Evolutionary conservation across 208 protist genomes (phyloP).

Genomic region (Trypanosoma lewisi): DNA sequence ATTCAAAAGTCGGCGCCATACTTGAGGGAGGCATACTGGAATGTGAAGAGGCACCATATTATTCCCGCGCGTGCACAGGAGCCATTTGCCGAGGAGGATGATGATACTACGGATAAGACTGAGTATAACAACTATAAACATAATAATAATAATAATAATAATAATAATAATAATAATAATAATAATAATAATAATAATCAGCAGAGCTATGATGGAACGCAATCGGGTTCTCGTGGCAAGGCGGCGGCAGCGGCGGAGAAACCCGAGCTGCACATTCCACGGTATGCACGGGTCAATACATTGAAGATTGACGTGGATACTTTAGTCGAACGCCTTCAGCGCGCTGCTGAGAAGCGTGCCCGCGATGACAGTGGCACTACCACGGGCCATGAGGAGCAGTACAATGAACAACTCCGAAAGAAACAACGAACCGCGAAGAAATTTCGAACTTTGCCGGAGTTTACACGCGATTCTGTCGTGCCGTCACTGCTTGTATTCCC

Average conservation of each 20-base stretch:
- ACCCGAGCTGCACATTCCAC: conserved; percentile 38
- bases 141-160: not conserved
- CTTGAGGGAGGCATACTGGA: conserved; percentile 78
- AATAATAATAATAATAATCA: not conserved
- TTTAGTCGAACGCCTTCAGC: conserved; percentile 61
- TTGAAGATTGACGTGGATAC: conserved; percentile 71
- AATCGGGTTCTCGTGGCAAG: not conserved
- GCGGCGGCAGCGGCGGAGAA: not conserved
- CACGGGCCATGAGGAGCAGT: not conserved
- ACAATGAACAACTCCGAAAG: not conserved
- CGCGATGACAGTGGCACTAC: conserved; percentile 14
- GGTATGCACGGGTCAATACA: conserved; percentile 89
- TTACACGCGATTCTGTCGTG: conserved; percentile 69
- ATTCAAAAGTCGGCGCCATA: conserved; percentile 65
- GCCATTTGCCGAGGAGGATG: conserved; percentile 23
- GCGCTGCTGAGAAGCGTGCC: conserved; percentile 26
- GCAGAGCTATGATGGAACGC: not conserved
- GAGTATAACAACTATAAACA: not conserved
- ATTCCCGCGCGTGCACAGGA: conserved; percentile 58
- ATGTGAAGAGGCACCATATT: conserved; percentile 74
- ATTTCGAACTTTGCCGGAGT: conserved; percentile 42
- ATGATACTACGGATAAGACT: not conserved
- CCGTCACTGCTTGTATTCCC: conserved; percentile 85
- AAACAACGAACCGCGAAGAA: not conserved
- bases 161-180: conserved; percentile 1